Percentiles rank a stretch among this genome's conserved stretches.
Evolutionary conservation across 2,329 filamentous ascomycete genomes (phyloP).

Genomic region (Trichoderma sp.): DNA sequence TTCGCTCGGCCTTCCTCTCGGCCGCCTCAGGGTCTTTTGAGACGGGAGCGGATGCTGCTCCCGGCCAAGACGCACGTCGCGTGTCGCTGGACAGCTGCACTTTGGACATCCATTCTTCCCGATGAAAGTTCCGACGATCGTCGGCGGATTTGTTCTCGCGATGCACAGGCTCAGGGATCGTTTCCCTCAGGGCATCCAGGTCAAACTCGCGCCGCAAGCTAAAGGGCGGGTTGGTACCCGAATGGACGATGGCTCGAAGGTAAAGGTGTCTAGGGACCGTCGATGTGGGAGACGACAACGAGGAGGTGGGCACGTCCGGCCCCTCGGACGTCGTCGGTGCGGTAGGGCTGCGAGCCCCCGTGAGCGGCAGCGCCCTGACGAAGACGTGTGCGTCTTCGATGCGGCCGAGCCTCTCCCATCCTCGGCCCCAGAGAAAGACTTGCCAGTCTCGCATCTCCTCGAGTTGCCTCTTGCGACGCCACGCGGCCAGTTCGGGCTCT

Average conservation of each 20-base stretch:
- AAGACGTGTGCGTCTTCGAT: conserved; percentile 33
- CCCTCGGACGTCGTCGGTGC: background rate
- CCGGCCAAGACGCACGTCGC: background rate
- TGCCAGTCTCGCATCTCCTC: conserved; percentile 35
- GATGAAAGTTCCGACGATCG: conserved; percentile 29
- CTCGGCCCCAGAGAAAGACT: conserved; percentile 33
- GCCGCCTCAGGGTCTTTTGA: too few species aligned
- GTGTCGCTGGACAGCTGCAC: background rate
- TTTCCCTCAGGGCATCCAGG: conserved; percentile 50
- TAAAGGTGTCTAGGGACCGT: conserved; percentile 30
- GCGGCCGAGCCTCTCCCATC: conserved; percentile 30
- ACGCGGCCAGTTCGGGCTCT: background rate
- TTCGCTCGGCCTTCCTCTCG: background rate
- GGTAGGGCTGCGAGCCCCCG: conserved; percentile 28
- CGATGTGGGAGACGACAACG: background rate
- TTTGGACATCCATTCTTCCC: conserved; percentile 28
- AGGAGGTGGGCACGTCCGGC: background rate
- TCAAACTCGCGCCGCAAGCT: conserved; percentile 55
- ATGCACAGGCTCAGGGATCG: conserved; percentile 44
- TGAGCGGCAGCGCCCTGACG: conserved; percentile 36
- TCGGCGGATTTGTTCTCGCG: conserved; percentile 24
- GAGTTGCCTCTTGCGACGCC: conserved; percentile 32
- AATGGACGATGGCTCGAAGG: conserved; percentile 38
- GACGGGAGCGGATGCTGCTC: background rate
- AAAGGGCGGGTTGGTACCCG: conserved; percentile 48